phyloP scores from a whole-genome alignment of 352 stramenopile species.

The Blastocystis sp. region DNA sequence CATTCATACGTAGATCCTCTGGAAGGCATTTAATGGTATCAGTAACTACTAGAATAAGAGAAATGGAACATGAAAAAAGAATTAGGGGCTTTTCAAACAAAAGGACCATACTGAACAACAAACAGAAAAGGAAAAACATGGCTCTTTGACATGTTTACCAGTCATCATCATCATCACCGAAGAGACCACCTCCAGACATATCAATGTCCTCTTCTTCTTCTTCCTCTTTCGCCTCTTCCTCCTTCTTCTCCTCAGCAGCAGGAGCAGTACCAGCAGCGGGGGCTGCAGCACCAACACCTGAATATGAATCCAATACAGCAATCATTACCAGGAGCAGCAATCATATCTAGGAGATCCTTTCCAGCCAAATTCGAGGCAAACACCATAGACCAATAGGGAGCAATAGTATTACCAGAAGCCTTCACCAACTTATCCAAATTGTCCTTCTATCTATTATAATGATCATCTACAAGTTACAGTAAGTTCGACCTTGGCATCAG shows the following conservation, averaged over 20 bases:
- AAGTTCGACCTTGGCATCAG: conserved; percentile 46
- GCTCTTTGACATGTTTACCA: conserved; percentile 9
- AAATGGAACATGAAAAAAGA: too few relatives aligned
- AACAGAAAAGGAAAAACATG: conserved; percentile 3
- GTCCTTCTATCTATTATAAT: conserved; percentile 35
- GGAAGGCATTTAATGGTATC: too few relatives aligned
- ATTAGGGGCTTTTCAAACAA: too few relatives aligned
- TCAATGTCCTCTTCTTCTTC: conserved; percentile 59
- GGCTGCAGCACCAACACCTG: conserved; percentile 11
- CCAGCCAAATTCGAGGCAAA: conserved; percentile 38
- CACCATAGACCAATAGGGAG: conserved; percentile 51
- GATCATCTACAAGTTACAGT: background rate
- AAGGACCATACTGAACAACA: background rate
- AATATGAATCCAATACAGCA: background rate
- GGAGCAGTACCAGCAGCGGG: conserved; percentile 8
- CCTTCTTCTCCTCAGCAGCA: conserved; percentile 48
- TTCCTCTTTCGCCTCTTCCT: conserved; percentile 51
- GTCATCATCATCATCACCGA: conserved; percentile 35
- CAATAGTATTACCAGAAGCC: conserved; percentile 22
- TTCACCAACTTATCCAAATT: conserved; percentile 56
- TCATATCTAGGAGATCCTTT: conserved; percentile 46
- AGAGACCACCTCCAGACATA: conserved; percentile 34
- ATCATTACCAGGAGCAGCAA: conserved; percentile 37
- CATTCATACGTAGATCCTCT: too few relatives aligned
- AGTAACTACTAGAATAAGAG: too few relatives aligned